A percentile compares a stretch with the other conserved stretches of the same genome.
phyloP scores from a whole-genome alignment of 108 stramenopile genomes.

The Aurantiochytrium sp. region DNA sequence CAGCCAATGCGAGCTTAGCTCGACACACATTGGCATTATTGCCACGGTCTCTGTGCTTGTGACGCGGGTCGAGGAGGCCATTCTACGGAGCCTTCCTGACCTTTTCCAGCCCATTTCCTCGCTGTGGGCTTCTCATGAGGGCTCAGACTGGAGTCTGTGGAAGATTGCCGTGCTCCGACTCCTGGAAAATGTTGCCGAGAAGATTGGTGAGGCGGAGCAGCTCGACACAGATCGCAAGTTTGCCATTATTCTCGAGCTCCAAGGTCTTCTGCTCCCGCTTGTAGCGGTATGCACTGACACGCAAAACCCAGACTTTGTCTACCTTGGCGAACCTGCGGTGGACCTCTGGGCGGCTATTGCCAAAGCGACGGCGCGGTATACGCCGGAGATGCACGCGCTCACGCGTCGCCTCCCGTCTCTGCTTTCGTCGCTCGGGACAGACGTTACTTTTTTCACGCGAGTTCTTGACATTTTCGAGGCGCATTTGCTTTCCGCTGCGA shows the following conservation, averaged over 20 bases:
- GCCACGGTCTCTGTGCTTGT: neutral
- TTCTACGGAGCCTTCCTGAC: neutral
- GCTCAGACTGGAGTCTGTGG: slow-evolving; percentile 10
- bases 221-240: neutral
- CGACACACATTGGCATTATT: neutral
- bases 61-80: neutral
- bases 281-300: neutral
- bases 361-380: neutral
- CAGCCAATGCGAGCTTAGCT: neutral
- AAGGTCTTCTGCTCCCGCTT: neutral
- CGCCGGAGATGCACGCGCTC: neutral
- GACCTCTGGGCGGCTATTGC: neutral
- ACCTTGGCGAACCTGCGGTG: neutral
- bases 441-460: neutral
- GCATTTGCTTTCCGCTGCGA: neutral
- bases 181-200: neutral
- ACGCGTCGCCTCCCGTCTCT: neutral
- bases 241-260: neutral
- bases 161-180: neutral
- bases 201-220: neutral
- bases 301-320: neutral
- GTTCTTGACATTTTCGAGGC: neutral
- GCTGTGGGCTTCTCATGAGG: neutral
- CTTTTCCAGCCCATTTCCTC: neutral
- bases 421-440: neutral